A percentile compares a stretch with the other conserved stretches of the same genome.
phyloP scores from a whole-genome alignment of 2,329 filamentous ascomycete species.

The Aspergillus caelatus region DNA sequence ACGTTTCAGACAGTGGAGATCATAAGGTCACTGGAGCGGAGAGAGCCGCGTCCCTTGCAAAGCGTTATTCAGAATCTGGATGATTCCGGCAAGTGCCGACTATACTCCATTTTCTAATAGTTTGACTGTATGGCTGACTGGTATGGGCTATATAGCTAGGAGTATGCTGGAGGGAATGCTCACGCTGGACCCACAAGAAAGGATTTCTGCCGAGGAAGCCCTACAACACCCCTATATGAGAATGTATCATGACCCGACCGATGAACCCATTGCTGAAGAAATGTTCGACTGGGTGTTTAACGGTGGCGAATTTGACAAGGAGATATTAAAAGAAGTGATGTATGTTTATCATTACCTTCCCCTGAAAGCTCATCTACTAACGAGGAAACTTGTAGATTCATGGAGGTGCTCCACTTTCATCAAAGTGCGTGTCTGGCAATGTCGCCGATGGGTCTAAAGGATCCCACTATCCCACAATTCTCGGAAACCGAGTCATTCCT shows the following conservation, averaged over 20 bases:
- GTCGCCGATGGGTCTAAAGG: too few species aligned
- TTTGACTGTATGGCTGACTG: too few species aligned
- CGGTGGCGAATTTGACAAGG: background rate
- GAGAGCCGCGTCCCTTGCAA: background rate
- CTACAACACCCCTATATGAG: conserved; percentile 1
- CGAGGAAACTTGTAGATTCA: too few species aligned
- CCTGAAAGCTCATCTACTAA: too few species aligned
- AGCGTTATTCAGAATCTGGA: too few species aligned
- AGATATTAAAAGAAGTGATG: conserved; percentile 1
- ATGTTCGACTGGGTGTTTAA: background rate
- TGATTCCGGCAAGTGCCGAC: too few species aligned
- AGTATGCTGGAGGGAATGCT: background rate
- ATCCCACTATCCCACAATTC: too few species aligned
- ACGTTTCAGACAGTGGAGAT: background rate
- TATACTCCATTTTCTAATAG: too few species aligned
- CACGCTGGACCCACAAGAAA: background rate
- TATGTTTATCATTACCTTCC: background rate
- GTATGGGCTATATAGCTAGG: background rate
- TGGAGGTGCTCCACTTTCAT: too few species aligned
- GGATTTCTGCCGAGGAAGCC: background rate
- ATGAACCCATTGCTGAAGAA: background rate
- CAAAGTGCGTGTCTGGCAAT: too few species aligned
- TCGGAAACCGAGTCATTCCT: too few species aligned
- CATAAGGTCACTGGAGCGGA: background rate
- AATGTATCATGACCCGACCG: conserved; percentile 2